phyloP scores from a whole-genome alignment of 805 yeast genomes.

The Saturnispora sekii region DNA sequence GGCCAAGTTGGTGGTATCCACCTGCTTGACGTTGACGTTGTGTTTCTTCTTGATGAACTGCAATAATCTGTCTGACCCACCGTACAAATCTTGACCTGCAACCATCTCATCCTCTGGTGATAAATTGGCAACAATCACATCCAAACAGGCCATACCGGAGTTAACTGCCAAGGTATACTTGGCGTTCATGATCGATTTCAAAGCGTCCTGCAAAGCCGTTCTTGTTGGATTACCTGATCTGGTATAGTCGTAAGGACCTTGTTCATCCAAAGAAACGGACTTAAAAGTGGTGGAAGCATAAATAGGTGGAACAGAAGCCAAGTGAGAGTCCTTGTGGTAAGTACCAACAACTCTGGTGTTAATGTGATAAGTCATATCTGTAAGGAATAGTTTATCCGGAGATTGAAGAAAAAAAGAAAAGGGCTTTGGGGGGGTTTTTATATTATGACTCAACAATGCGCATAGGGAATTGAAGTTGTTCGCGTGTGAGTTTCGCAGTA shows the following conservation, averaged over 20 bases:
- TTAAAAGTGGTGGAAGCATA: constrained; percentile 95
- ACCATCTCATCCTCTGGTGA: constrained; percentile 82
- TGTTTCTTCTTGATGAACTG: constrained; percentile 59
- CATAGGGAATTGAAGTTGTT: too few species aligned
- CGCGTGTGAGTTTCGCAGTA: too few species aligned
- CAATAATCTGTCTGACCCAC: constrained; percentile 84
- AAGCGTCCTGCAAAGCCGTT: constrained; percentile 64
- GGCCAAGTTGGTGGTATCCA: constrained; percentile 70
- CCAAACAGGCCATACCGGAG: constrained; percentile 89
- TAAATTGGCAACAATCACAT: constrained; percentile 61
- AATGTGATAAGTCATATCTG: constrained; percentile 3
- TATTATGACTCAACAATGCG: too few species aligned
- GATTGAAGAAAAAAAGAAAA: neutral
- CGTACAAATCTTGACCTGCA: constrained; percentile 92
- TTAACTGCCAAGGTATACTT: constrained; percentile 70
- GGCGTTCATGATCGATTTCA: constrained; percentile 75
- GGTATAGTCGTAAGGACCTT: constrained; percentile 63
- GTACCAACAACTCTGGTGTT: constrained; percentile 60
- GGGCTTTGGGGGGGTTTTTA: neutral
- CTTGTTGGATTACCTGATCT: constrained; percentile 94
- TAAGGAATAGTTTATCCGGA: neutral
- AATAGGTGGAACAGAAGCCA: constrained; percentile 78
- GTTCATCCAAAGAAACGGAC: constrained; percentile 54
- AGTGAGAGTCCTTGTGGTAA: constrained; percentile 57
- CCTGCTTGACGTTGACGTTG: constrained; percentile 58